Evolutionary conservation across 2,329 filamentous ascomycete species (phyloP).

Genomic region (Sphaerostilbella broomeana): DNA sequence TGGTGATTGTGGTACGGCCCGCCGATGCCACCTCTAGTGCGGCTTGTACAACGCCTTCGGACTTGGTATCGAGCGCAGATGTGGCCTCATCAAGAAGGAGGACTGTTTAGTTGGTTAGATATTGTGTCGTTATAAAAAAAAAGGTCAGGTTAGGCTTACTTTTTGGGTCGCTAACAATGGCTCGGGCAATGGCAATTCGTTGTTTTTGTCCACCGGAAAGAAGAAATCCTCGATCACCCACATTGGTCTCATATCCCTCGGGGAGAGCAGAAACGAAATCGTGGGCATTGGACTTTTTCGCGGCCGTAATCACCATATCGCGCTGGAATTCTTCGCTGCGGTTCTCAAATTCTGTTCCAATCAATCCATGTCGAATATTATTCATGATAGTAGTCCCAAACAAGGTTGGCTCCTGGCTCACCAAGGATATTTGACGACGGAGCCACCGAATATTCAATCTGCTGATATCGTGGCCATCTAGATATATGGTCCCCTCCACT

Average conservation of each 20-base stretch:
- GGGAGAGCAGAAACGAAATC: conserved; percentile 80
- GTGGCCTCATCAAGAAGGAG: conserved; percentile 93
- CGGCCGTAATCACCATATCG: conserved; percentile 70
- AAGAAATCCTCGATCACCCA: conserved; percentile 90
- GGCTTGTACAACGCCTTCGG: conserved; percentile 88
- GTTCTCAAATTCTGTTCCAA: conserved; percentile 69
- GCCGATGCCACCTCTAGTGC: conserved; percentile 80
- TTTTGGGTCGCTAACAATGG: conserved; percentile 85
- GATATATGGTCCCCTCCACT: conserved; percentile 66
- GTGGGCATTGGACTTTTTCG: conserved; percentile 87
- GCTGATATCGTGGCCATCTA: conserved; percentile 79
- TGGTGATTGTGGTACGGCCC: conserved; percentile 89
- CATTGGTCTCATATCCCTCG: conserved; percentile 85
- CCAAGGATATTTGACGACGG: conserved; percentile 83
- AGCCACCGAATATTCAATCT: conserved; percentile 84
- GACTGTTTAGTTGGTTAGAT: conserved; percentile 36
- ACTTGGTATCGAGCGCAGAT: conserved; percentile 87
- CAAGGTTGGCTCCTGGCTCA: conserved; percentile 86
- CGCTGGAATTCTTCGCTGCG: conserved; percentile 60
- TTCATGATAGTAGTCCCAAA: conserved; percentile 85
- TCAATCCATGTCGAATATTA: conserved; percentile 86
- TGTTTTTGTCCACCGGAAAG: conserved; percentile 95
- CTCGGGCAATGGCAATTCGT: conserved; percentile 88
- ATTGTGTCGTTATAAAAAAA: neutral
- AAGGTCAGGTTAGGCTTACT: conserved; percentile 32